Conservation (phyloP, 768 basidiomycete species). For the Hebeloma cylindrosporum region DNA sequence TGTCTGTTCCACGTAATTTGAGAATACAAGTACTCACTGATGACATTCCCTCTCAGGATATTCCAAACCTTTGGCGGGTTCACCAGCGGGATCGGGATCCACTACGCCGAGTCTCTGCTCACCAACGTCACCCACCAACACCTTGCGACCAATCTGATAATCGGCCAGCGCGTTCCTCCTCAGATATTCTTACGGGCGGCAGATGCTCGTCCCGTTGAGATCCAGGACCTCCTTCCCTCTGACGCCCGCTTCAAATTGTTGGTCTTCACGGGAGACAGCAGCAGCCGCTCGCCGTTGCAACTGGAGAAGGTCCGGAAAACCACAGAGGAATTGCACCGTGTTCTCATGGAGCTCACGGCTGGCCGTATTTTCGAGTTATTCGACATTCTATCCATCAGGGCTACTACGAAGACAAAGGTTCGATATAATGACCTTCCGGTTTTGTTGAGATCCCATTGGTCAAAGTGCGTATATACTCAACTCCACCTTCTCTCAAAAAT, state of each 20-base stretch:
- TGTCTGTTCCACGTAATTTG: neutral
- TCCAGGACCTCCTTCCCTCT: slow-evolving; percentile 53
- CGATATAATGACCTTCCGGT: slow-evolving; percentile 47
- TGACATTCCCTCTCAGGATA: too few relatives aligned
- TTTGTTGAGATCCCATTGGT: slow-evolving; percentile 55
- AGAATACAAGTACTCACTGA: neutral
- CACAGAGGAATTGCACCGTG: slow-evolving; percentile 33
- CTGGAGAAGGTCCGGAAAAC: slow-evolving; percentile 28
- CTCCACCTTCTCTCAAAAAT: neutral
- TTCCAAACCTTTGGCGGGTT: slow-evolving; percentile 57
- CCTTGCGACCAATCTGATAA: slow-evolving; percentile 38
- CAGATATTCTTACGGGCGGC: slow-evolving; percentile 50
- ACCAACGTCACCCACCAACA: slow-evolving; percentile 37
- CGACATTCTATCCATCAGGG: slow-evolving; percentile 42
- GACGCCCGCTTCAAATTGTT: slow-evolving; percentile 57
- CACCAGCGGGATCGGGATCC: slow-evolving; percentile 54
- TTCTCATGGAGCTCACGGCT: slow-evolving; percentile 30
- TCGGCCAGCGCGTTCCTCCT: slow-evolving; percentile 56
- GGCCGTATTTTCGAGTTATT: slow-evolving; percentile 37
- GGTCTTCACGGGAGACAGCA: slow-evolving; percentile 53
- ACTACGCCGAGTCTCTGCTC: slow-evolving; percentile 49
- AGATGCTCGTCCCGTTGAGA: slow-evolving; percentile 48
- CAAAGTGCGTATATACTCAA: slow-evolving; percentile 43
- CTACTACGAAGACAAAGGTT: slow-evolving; percentile 37
- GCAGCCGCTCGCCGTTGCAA: slow-evolving; percentile 37